Percentiles rank a stretch among this genome's conserved stretches.
These are phyloP conservation scores for Oxyria digyna DNA, from an alignment of 148 eudicot species.

Conservation along the genomic window DNA sequence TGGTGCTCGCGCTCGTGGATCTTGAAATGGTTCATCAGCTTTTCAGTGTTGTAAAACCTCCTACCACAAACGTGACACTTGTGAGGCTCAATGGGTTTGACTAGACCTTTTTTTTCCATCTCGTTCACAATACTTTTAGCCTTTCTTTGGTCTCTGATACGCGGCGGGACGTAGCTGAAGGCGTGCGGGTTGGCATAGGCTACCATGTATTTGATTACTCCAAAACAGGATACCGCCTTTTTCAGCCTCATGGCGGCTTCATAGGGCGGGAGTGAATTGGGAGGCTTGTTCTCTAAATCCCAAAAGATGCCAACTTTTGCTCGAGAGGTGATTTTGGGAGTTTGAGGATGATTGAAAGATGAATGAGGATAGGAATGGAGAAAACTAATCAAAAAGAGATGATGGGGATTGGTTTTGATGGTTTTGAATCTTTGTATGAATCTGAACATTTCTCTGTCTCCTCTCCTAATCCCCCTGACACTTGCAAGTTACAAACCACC, in stretches of 20 bases:
- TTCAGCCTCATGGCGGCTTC: conserved; percentile 56
- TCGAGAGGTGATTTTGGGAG: conserved; percentile 10
- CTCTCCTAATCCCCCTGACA: no score
- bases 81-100: conserved; percentile 38
- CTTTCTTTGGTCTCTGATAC: conserved; percentile 33
- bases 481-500: no score
- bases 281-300: conserved; percentile 87
- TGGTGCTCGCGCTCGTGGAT: conserved; percentile 62
- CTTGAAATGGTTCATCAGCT: conserved; percentile 60
- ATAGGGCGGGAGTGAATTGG: conserved; percentile 45
- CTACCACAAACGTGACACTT: conserved; percentile 74
- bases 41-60: conserved; percentile 50
- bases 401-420: background rate
- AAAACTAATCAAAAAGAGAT: background rate
- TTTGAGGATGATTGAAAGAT: background rate
- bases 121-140: conserved; percentile 35
- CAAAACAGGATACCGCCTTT: conserved; percentile 48
- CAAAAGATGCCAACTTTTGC: conserved; percentile 59
- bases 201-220: conserved; percentile 42
- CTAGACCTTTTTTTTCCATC: conserved; percentile 41
- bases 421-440: background rate
- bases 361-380: background rate
- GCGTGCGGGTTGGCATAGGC: conserved; percentile 67
- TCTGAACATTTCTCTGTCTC: background rate
- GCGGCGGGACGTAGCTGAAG: conserved; percentile 50